phyloP scores from a whole-genome alignment of 257 asterid species.

The Coffea eugenioides region DNA sequence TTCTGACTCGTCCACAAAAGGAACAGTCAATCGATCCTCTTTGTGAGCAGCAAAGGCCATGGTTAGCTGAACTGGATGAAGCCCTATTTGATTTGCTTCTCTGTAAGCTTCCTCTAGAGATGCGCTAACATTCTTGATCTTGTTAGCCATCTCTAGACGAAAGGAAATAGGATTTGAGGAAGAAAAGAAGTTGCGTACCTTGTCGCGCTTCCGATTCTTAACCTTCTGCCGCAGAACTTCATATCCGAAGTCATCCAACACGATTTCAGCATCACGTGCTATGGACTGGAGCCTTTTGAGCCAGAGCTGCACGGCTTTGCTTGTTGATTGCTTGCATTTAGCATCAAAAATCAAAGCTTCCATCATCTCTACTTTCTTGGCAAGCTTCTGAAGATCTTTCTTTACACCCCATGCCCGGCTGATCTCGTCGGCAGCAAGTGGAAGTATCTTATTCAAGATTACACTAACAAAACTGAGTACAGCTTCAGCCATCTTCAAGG shows the following conservation, averaged over 20 bases:
- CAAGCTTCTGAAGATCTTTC: background rate
- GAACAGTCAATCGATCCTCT: background rate
- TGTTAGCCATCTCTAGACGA: background rate
- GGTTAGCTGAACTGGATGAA: background rate
- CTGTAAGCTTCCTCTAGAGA: background rate
- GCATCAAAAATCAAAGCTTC: constrained; percentile 7
- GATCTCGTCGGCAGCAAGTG: background rate
- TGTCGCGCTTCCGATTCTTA: constrained; percentile 4
- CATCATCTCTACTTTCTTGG: background rate
- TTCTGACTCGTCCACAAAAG: background rate
- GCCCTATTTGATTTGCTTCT: background rate
- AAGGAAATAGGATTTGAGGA: background rate
- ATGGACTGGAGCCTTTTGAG: constrained; percentile 11
- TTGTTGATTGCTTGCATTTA: background rate
- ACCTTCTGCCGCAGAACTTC: background rate
- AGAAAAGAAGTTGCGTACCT: constrained; percentile 15
- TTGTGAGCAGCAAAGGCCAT: background rate
- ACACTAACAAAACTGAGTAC: background rate
- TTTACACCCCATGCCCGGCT: background rate
- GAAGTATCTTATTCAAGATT: constrained; percentile 2
- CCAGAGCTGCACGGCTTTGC: constrained; percentile 16
- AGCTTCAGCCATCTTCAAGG: background rate
- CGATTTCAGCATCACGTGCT: constrained; percentile 22
- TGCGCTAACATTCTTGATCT: background rate
- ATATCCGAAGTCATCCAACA: constrained; percentile 16